A percentile compares a stretch with the other conserved stretches of the same genome.
Evolutionary conservation across 164 flowering plant species (phyloP).

Genomic region (grape (Vitis vinifera)): ASM3070453v1 NC_081805.1:27528501-27529000

Average conservation of each 20-base stretch:
- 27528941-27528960: constrained; percentile 98
- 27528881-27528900: not conserved
- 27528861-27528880: not conserved
- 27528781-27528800: constrained; percentile 95
- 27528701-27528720: constrained; percentile 98
- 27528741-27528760: constrained; percentile 91
- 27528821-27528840: constrained; percentile 97
- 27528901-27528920: constrained; percentile 4
- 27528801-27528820: constrained; percentile 88
- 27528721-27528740: constrained; percentile 97
- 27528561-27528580: not conserved
- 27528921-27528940: constrained; percentile 93
- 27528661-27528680: constrained; percentile 94
- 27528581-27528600: not conserved
- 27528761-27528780: constrained; percentile 95
- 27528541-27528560: not conserved
- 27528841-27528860: constrained; percentile 49
- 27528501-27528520: constrained; percentile 97
- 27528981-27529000: constrained; percentile 99
- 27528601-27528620: not conserved
- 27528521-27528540: constrained; percentile 97
- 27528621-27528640: constrained; percentile 1
- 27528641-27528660: constrained; percentile 78
- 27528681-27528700: constrained; percentile 90
- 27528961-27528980: constrained; percentile 97